Conservation (phyloP, 2,329 filamentous ascomycete genomes). For the Plenodomus biglobosus region DNA sequence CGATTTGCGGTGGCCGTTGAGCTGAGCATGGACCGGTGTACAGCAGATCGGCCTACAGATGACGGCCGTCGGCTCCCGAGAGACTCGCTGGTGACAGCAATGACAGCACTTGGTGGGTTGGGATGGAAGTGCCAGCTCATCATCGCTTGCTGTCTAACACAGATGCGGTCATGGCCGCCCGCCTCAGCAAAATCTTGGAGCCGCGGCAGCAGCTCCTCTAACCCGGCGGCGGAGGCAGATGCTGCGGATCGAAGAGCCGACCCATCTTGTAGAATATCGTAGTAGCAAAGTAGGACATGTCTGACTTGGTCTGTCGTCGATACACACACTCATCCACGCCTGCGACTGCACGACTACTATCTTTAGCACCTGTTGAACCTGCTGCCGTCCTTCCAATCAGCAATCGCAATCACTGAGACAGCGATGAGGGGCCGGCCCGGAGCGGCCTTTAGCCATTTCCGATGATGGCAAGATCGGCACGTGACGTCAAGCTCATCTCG, state of each 20-base stretch:
- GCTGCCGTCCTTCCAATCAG: background rate
- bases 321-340: too few species aligned
- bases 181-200: background rate
- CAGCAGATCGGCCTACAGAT: conserved; percentile 1
- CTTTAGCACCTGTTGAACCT: background rate
- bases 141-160: background rate
- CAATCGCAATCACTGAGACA: background rate
- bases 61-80: background rate
- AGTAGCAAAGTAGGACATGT: too few species aligned
- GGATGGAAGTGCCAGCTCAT: conserved; percentile 1
- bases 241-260: too few species aligned
- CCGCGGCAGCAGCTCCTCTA: background rate
- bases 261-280: too few species aligned
- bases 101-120: too few species aligned
- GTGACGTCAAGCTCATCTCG: background rate
- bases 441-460: background rate
- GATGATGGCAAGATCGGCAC: background rate
- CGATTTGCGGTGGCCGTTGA: background rate
- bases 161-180: background rate
- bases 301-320: too few species aligned
- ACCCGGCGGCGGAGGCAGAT: too few species aligned
- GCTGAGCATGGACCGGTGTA: conserved; percentile 1
- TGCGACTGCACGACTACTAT: background rate
- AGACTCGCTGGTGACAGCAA: background rate
- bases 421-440: background rate